Conservation (phyloP, 768 basidiomycete species). For the Pleurotus giganteus region DNA sequence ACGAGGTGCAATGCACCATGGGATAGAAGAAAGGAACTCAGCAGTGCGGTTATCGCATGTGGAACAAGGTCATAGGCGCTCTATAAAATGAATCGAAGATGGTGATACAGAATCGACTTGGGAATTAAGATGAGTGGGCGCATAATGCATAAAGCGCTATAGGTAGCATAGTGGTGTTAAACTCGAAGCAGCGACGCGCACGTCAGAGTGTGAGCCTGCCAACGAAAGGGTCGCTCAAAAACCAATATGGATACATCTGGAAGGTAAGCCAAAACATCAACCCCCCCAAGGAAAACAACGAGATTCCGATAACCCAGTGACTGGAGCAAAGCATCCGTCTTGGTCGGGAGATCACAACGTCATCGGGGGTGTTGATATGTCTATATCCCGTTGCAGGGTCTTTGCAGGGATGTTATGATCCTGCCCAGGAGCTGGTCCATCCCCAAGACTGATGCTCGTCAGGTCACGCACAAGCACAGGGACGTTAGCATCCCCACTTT, state of each 20-base stretch:
- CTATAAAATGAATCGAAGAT: neutral
- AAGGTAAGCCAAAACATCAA: neutral
- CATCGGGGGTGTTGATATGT: neutral
- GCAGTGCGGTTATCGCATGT: neutral
- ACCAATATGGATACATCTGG: neutral
- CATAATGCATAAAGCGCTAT: neutral
- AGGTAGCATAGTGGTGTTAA: neutral
- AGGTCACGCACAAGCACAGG: conserved; percentile 19
- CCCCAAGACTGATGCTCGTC: conserved; percentile 24
- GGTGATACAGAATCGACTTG: neutral
- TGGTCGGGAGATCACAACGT: neutral
- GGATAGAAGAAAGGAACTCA: neutral
- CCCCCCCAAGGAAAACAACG: neutral
- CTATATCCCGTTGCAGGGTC: neutral
- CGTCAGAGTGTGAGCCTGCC: neutral
- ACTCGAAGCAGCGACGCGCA: too few relatives aligned
- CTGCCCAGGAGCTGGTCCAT: conserved; percentile 12
- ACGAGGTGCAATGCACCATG: too few relatives aligned
- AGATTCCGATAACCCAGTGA: neutral
- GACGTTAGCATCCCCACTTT: conserved; percentile 29
- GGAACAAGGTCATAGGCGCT: neutral
- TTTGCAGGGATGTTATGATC: neutral
- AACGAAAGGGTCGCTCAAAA: neutral
- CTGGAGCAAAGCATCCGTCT: neutral
- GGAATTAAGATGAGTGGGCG: neutral